A percentile compares a stretch with the other conserved stretches of the same genome.
Evolutionary conservation across 2,329 filamentous ascomycete genomes (phyloP).

Genomic region (Mycosphaerella sp.): DNA sequence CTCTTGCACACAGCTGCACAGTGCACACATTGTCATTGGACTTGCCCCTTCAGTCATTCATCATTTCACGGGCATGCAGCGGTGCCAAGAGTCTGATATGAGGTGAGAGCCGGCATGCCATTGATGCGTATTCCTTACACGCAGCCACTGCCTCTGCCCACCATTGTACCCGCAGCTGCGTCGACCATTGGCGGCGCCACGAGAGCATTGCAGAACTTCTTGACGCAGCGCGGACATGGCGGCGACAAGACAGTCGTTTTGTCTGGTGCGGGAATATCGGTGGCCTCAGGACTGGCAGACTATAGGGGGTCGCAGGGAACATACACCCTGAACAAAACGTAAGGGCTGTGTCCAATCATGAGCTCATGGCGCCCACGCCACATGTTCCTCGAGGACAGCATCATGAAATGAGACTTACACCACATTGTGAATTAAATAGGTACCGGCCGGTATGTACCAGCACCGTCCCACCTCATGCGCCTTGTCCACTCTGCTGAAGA

Average conservation of each 20-base stretch:
- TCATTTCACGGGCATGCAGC: slow-evolving; percentile 6
- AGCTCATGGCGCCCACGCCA: neutral
- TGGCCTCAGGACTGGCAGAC: slow-evolving; percentile 86
- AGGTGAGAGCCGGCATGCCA: slow-evolving; percentile 20
- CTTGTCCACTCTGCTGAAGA: neutral
- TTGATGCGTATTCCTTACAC: slow-evolving; percentile 89
- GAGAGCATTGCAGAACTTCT: slow-evolving; percentile 68
- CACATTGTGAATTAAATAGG: neutral
- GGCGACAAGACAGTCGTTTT: slow-evolving; percentile 56
- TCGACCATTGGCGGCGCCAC: slow-evolving; percentile 67
- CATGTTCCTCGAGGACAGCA: neutral
- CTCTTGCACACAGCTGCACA: neutral
- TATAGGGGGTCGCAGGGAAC: slow-evolving; percentile 87
- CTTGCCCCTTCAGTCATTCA: slow-evolving; percentile 1
- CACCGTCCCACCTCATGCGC: neutral
- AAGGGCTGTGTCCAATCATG: slow-evolving; percentile 1
- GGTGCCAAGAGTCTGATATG: neutral
- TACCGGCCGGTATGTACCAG: slow-evolving; percentile 57
- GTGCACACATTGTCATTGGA: no score
- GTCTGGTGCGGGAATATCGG: slow-evolving; percentile 85
- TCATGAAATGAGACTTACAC: slow-evolving; percentile 1
- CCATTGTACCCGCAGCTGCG: slow-evolving; percentile 67
- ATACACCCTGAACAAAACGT: slow-evolving; percentile 78
- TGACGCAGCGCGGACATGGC: slow-evolving; percentile 48
- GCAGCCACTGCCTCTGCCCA: slow-evolving; percentile 68